Evolutionary conservation across 192 early-diverging fungal genomes (phyloP), one percentile per base, ranked within the genome.

Genomic region (Coemansia sp.): DNA sequence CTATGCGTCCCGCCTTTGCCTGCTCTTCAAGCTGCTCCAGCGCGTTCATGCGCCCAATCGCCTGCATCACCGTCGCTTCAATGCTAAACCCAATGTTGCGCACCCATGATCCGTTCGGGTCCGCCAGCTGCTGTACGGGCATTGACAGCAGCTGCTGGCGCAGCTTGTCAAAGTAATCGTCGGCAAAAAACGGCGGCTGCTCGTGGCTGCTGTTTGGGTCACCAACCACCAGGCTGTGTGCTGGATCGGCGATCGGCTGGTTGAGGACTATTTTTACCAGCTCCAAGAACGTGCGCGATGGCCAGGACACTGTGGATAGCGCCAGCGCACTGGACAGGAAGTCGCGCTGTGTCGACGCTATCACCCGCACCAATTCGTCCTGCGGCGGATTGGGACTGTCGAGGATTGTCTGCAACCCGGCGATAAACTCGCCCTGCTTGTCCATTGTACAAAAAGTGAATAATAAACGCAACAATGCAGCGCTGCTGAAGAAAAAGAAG

Each of bases 21-120:
- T 57, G 50, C 43, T 68, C 57, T 2, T 74, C 64, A 15, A 67
- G 52, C 39, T 50, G 60, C 41, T 66, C 72, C 23, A 75, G 44
- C 28, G 57, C 72, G 27, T 68, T 61, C 7, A 53, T 58, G 2
- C 72, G 60, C 4, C 61, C 57, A 4, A 45, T 40, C 0, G 65
- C 72, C 17, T 75, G 72, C 65, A 75, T 68, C 23, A 75, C 35
- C 4, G 72, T 75, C 3, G 72, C 60, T 44, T 75, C 72, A n/a
- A 75, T 58, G 52, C 72, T 75, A 21, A 75, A 64, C 20, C 72
- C 72, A 12, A 75, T 60, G 53, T 75, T 75, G 11, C 48, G 43
- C 1, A 75, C 52, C 72, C 72, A 75, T 11, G 72, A 63, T 4
- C 65, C 61, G 14, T 68, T 61, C 8, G 55, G 53, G 7, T 56